A percentile compares a stretch with the other conserved stretches of the same genome.
phyloP scores from a whole-genome alignment of 768 basidiomycete species.

The Leucosporidium yakuticum region DNA sequence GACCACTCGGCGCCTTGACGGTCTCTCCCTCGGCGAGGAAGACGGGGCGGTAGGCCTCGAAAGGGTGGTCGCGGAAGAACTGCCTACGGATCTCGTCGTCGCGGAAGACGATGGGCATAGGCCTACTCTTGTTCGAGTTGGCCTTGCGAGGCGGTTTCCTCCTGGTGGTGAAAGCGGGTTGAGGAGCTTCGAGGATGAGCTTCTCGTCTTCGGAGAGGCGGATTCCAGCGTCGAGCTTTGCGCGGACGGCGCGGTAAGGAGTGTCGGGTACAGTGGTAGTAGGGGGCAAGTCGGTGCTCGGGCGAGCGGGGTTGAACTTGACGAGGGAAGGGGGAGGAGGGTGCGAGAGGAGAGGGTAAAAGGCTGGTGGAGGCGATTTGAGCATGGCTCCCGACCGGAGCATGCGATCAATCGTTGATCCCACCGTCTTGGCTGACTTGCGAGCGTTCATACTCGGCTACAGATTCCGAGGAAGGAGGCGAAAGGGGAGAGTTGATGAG shows the following conservation, averaged over 20 bases:
- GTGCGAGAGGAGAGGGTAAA: conserved; percentile 24
- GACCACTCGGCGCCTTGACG: conserved; percentile 51
- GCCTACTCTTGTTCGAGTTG: conserved; percentile 36
- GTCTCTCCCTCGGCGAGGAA: conserved; percentile 62
- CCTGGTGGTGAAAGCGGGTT: background rate
- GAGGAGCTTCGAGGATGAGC: background rate
- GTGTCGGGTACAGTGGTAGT: background rate
- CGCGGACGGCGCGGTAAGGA: conserved; percentile 5
- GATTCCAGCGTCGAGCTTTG: conserved; percentile 17
- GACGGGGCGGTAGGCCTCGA: conserved; percentile 79
- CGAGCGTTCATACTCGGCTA: conserved; percentile 22
- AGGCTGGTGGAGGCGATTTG: conserved; percentile 28
- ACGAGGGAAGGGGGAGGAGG: conserved; percentile 32
- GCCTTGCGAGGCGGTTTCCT: conserved; percentile 14
- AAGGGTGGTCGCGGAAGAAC: conserved; percentile 94
- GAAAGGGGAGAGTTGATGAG: too few relatives aligned
- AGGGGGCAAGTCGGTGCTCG: conserved; percentile 6
- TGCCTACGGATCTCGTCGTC: conserved; percentile 81
- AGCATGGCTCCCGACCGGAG: conserved; percentile 22
- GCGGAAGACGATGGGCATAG: conserved; percentile 62
- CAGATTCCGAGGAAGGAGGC: too few relatives aligned
- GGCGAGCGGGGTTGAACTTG: conserved; percentile 21
- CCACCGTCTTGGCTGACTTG: conserved; percentile 15
- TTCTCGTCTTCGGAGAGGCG: conserved; percentile 8
- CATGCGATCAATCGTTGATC: conserved; percentile 13